Percentiles rank a stretch among this genome's conserved stretches.
Evolutionary conservation across 768 basidiomycete species (phyloP).

Genomic region (Baorangia bicolor): DNA sequence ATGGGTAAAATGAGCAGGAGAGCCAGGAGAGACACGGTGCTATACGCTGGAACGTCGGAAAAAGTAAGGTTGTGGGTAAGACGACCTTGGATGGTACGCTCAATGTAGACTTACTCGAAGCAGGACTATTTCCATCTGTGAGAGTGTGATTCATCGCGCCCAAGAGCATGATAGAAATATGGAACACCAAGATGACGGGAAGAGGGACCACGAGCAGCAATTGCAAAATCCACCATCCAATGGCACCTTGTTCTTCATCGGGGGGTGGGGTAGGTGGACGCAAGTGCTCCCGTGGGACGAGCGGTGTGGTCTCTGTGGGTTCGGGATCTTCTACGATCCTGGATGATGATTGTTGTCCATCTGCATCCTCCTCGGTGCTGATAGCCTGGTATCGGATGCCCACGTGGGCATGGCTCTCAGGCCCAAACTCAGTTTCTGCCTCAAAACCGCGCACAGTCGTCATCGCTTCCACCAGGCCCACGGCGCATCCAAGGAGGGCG

Average conservation of each 20-base stretch:
- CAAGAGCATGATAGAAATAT: conserved; percentile 49
- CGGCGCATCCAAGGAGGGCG: conserved; percentile 40
- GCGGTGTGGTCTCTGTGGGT: conserved; percentile 58
- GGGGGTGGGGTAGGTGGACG: conserved; percentile 2
- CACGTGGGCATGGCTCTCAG: conserved; percentile 8
- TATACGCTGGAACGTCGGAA: conserved; percentile 45
- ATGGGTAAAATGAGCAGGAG: conserved; percentile 57
- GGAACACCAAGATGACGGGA: conserved; percentile 51
- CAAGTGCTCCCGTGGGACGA: conserved; percentile 39
- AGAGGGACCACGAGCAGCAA: conserved; percentile 52
- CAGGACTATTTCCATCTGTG: conserved; percentile 56
- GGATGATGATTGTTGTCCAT: conserved; percentile 9
- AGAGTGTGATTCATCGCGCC: conserved; percentile 55
- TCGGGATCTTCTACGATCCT: conserved; percentile 38
- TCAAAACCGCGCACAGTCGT: conserved; percentile 16
- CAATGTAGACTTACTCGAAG: conserved; percentile 41
- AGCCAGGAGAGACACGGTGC: conserved; percentile 42
- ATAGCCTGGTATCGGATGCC: conserved; percentile 30
- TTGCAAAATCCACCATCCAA: conserved; percentile 61
- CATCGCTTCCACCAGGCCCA: conserved; percentile 39
- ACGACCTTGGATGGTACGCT: not conserved
- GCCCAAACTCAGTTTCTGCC: not conserved
- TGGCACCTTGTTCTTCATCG: conserved; percentile 17
- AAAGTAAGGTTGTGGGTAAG: not conserved
- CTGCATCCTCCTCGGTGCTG: conserved; percentile 16